These are phyloP conservation scores for Antonospora locustae DNA, from an alignment of 371 early-diverging fungal species.

Conservation along the genomic window DNA sequence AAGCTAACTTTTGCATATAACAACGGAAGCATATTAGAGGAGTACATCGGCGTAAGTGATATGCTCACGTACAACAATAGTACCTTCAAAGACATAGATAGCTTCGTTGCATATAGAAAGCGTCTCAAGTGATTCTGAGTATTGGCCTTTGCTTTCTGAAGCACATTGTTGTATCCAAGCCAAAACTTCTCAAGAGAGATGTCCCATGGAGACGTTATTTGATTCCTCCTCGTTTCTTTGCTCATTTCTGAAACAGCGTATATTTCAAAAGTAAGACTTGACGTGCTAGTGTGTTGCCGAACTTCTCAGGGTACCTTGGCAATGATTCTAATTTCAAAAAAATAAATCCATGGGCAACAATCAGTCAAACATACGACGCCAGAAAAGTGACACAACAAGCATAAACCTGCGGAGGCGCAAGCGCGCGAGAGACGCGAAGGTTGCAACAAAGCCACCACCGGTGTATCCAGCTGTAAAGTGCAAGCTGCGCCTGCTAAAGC, in stretches of 20 bases:
- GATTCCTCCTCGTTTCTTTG: too few species aligned
- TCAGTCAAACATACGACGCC: conserved; percentile 1
- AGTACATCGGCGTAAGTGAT: conserved; percentile 23
- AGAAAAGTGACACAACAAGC: conserved; percentile 29
- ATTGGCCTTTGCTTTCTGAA: too few species aligned
- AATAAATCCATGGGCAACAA: conserved; percentile 40
- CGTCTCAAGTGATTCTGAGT: too few species aligned
- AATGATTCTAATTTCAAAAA: too few species aligned
- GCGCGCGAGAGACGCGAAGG: conserved; percentile 35
- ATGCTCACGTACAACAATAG: conserved; percentile 24
- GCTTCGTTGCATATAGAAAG: conserved; percentile 33
- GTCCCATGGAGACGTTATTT: too few species aligned
- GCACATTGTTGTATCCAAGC: too few species aligned
- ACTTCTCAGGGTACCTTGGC: too few species aligned
- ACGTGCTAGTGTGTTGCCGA: too few species aligned
- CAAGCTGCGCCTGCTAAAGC: conserved; percentile 44
- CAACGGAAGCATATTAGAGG: conserved; percentile 5
- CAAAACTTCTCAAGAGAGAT: too few species aligned
- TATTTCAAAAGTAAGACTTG: too few species aligned
- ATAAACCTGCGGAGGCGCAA: conserved; percentile 35
- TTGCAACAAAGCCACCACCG: conserved; percentile 24
- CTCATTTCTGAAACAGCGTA: too few species aligned
- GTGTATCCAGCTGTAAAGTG: conserved; percentile 43
- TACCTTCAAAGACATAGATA: conserved; percentile 25
- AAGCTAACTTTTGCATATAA: conserved; percentile 20